Evolutionary conservation across 2,329 filamentous ascomycete genomes (phyloP).

Genomic region (Saccharata proteae): DNA sequence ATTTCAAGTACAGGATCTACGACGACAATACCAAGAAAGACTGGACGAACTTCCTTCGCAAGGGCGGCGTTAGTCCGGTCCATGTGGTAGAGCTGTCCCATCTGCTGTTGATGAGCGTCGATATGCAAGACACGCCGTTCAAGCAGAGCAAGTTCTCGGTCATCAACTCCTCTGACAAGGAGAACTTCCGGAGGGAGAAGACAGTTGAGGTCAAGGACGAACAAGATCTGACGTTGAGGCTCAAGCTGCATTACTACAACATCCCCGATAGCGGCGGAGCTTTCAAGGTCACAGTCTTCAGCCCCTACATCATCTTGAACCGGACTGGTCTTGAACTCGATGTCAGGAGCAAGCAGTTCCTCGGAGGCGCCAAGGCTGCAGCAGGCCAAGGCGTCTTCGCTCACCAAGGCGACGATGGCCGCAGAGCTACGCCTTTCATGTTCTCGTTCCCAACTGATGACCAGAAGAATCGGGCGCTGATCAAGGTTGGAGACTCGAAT

Average conservation of each 20-base stretch:
- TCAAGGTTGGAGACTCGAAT: conserved; percentile 78
- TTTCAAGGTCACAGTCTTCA: conserved; percentile 91
- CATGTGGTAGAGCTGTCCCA: conserved; percentile 96
- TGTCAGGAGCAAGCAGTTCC: conserved; percentile 77
- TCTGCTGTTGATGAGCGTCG: conserved; percentile 78
- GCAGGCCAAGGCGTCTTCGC: conserved; percentile 64
- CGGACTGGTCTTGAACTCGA: conserved; percentile 84
- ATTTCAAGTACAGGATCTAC: conserved; percentile 99
- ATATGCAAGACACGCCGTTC: conserved; percentile 93
- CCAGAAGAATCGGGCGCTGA: conserved; percentile 74
- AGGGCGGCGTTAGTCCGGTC: conserved; percentile 91
- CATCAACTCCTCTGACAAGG: conserved; percentile 78
- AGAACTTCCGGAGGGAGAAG: conserved; percentile 79
- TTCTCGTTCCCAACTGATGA: conserved; percentile 88
- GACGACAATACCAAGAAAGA: conserved; percentile 98
- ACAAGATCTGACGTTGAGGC: conserved; percentile 62
- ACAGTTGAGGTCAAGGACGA: conserved; percentile 73
- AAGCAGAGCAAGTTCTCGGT: conserved; percentile 94
- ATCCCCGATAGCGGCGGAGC: conserved; percentile 88
- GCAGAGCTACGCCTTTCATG: conserved; percentile 84
- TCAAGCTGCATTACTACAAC: conserved; percentile 82
- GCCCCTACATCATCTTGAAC: conserved; percentile 89
- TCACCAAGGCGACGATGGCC: conserved; percentile 39
- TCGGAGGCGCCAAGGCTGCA: conserved; percentile 69
- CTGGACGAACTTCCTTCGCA: conserved; percentile 96